These are phyloP conservation scores for Dothideomycetes sp. DNA, from an alignment of 2,329 filamentous ascomycete genomes.

Conservation along the genomic window DNA sequence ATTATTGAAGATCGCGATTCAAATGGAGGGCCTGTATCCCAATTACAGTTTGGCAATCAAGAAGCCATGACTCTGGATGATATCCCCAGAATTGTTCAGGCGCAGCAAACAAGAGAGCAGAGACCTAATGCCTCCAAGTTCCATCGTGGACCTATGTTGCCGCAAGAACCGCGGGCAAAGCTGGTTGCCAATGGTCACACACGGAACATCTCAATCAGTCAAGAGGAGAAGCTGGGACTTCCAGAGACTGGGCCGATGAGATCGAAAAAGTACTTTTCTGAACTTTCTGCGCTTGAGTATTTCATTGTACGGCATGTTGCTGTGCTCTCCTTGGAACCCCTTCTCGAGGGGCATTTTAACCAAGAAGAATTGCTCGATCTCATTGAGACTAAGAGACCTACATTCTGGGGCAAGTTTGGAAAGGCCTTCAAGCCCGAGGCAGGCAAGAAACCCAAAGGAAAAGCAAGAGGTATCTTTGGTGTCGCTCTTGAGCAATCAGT, in stretches of 20 bases:
- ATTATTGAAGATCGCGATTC: slow-evolving; percentile 71
- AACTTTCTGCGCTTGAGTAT: slow-evolving; percentile 88
- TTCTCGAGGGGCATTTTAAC: slow-evolving; percentile 84
- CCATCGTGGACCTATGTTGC: slow-evolving; percentile 59
- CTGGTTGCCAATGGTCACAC: slow-evolving; percentile 54
- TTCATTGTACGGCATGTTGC: slow-evolving; percentile 95
- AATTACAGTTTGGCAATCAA: slow-evolving; percentile 79
- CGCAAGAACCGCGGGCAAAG: slow-evolving; percentile 57
- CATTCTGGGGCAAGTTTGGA: slow-evolving; percentile 96
- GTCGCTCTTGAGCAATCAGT: slow-evolving; percentile 81
- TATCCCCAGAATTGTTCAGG: slow-evolving; percentile 89
- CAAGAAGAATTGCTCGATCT: slow-evolving; percentile 85
- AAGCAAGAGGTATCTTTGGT: slow-evolving; percentile 90
- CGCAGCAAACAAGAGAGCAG: slow-evolving; percentile 89
- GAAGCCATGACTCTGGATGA: slow-evolving; percentile 92
- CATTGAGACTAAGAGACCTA: slow-evolving; percentile 87
- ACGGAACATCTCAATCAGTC: slow-evolving; percentile 52
- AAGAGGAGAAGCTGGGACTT: slow-evolving; percentile 35
- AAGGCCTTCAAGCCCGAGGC: slow-evolving; percentile 59
- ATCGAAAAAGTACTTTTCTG: slow-evolving; percentile 84
- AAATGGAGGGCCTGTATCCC: slow-evolving; percentile 55
- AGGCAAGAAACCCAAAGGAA: slow-evolving; percentile 64
- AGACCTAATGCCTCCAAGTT: slow-evolving; percentile 70
- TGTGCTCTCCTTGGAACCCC: slow-evolving; percentile 86
- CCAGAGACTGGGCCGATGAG: slow-evolving; percentile 40